Evolutionary conservation across 2,329 filamentous ascomycete genomes (phyloP).

Genomic region (Pseudogymnoascus sp.): DNA sequence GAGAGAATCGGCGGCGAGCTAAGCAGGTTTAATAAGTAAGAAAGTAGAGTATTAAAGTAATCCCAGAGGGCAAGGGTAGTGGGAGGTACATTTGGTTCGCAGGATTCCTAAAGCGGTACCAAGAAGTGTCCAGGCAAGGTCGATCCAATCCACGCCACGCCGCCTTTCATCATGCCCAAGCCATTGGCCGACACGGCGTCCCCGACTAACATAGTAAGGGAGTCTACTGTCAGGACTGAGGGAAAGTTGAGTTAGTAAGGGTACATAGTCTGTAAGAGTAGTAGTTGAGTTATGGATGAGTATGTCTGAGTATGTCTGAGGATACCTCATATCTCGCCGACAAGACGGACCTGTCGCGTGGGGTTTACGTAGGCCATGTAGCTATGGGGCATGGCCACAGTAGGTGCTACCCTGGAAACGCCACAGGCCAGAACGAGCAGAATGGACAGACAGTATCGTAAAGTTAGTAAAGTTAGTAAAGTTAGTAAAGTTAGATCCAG

Average conservation of each 20-base stretch:
- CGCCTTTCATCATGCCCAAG: background rate
- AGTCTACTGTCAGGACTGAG: background rate
- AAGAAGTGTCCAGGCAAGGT: background rate
- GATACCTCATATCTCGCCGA: constrained; percentile 1
- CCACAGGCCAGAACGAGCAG: background rate
- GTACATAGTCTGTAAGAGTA: background rate
- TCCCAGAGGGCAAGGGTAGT: background rate
- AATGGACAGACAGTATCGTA: background rate
- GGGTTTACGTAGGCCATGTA: background rate
- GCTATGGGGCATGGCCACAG: background rate
- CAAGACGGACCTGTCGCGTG: background rate
- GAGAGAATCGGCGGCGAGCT: background rate
- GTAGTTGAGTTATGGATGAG: background rate
- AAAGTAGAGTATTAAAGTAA: constrained; percentile 3
- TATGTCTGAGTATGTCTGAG: background rate
- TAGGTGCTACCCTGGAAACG: background rate
- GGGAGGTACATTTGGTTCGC: background rate
- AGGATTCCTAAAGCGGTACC: constrained; percentile 3
- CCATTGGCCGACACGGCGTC: background rate
- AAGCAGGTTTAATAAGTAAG: background rate
- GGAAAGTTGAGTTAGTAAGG: background rate
- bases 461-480: background rate
- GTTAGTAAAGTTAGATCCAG: background rate
- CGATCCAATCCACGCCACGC: background rate
- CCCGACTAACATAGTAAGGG: background rate